phyloP scores from a whole-genome alignment of 768 basidiomycete genomes.

The Tephrocybe sp. region DNA sequence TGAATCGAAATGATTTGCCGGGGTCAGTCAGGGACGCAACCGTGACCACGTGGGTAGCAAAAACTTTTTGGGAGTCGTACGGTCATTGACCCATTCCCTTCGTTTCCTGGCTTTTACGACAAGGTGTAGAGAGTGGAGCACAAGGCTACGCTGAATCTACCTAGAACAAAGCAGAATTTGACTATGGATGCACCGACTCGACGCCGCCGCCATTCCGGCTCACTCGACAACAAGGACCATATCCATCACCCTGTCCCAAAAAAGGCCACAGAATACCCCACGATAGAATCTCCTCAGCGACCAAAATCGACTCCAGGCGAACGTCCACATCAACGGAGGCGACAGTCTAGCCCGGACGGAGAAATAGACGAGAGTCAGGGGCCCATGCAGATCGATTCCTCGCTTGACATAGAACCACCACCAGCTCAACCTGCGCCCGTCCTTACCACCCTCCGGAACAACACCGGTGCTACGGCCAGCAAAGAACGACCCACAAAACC shows the following conservation, averaged over 20 bases:
- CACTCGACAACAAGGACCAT: conserved; percentile 36
- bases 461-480: conserved; percentile 19
- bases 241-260: conserved; percentile 22
- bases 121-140: conserved; percentile 1
- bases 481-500: conserved; percentile 62
- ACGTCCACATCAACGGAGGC: conserved; percentile 47
- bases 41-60: conserved; percentile 11
- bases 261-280: conserved; percentile 21
- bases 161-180: conserved; percentile 4
- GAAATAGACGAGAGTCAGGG: conserved; percentile 28
- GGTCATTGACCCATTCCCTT: not conserved
- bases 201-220: conserved; percentile 66
- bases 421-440: conserved; percentile 9
- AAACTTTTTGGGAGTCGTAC: conserved; percentile 10
- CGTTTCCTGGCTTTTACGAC: not conserved
- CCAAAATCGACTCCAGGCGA: conserved; percentile 77
- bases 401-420: conserved; percentile 12
- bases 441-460: conserved; percentile 23
- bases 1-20: not conserved
- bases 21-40: not conserved
- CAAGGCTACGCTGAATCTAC: not conserved
- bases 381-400: conserved; percentile 33
- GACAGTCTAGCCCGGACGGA: conserved; percentile 43
- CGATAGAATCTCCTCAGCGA: conserved; percentile 55
- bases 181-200: conserved; percentile 38